Conservation (phyloP, 2,329 filamentous ascomycete genomes). For the Plenodomus biglobosus region DNA sequence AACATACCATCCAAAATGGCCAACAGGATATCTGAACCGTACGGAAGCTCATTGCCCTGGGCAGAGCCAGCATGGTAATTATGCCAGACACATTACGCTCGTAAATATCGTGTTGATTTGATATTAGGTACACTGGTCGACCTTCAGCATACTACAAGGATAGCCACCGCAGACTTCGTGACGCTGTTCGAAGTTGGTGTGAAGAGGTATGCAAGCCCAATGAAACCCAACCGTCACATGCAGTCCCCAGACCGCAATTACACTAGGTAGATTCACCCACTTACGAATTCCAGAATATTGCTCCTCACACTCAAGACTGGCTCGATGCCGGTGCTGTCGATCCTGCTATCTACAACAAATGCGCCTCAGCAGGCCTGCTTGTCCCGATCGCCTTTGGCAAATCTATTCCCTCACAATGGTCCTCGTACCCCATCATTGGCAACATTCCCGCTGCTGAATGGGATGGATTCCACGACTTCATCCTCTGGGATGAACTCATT, state of each 20-base stretch:
- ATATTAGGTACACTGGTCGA: conserved; percentile 31
- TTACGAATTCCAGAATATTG: conserved; percentile 19
- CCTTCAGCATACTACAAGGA: conserved; percentile 40
- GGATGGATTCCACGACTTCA: conserved; percentile 44
- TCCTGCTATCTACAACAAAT: conserved; percentile 26
- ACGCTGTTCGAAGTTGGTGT: conserved; percentile 34
- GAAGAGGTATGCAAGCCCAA: conserved; percentile 22
- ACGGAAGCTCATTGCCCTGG: conserved; percentile 36
- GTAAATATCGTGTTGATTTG: background rate
- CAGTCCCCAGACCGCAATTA: background rate
- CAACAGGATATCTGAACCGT: conserved; percentile 16
- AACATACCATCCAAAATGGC: no score
- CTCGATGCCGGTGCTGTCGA: conserved; percentile 29
- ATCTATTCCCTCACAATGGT: conserved; percentile 29
- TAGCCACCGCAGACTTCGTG: conserved; percentile 30
- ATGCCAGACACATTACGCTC: no score
- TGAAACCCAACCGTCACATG: background rate
- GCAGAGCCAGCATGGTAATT: conserved; percentile 25
- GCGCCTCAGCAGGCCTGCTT: conserved; percentile 33
- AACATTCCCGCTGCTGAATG: conserved; percentile 47
- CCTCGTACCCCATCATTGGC: conserved; percentile 51
- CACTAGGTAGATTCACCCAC: no score
- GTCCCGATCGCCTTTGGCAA: conserved; percentile 37
- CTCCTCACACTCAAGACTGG: conserved; percentile 32
- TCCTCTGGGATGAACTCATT: conserved; percentile 41